Evolutionary conservation across 495 filamentous ascomycete species (phyloP).

Genomic region (Hypoxylon lienhwacheense): DNA sequence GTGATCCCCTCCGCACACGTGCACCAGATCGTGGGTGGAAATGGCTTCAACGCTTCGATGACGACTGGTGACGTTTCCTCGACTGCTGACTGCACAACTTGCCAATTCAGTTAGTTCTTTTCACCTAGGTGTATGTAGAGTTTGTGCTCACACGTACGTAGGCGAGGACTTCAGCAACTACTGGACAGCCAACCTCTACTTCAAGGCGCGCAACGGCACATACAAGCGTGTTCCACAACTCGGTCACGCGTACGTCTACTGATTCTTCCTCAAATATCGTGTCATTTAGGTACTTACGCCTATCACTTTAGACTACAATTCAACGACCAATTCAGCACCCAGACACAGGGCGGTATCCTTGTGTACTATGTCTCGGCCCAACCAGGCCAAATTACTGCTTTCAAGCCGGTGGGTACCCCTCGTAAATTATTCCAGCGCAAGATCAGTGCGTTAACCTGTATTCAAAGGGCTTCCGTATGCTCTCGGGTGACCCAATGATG

Average conservation of each 20-base stretch:
- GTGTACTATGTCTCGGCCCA: constrained; percentile 59
- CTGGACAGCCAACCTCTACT: constrained; percentile 58
- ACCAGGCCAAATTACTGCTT: constrained; percentile 55
- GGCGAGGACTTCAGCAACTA: constrained; percentile 53
- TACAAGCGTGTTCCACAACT: constrained; percentile 55
- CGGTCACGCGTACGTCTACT: constrained; percentile 40
- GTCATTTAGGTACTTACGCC: not conserved
- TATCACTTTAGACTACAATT: constrained; percentile 45
- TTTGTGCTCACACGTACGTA: not conserved
- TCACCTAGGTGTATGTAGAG: not conserved
- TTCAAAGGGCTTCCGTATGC: constrained; percentile 55
- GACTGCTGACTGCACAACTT: constrained; percentile 46
- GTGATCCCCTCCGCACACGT: constrained; percentile 44
- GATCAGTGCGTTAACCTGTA: not conserved
- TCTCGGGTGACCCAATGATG: constrained; percentile 50
- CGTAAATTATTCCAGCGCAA: not conserved
- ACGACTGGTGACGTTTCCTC: constrained; percentile 45
- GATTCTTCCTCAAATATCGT: too few relatives aligned
- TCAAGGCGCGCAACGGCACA: constrained; percentile 53
- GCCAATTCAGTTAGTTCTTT: constrained; percentile 39
- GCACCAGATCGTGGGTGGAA: constrained; percentile 53
- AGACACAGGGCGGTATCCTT: constrained; percentile 52
- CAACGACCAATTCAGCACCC: constrained; percentile 52
- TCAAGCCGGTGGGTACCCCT: constrained; percentile 48
- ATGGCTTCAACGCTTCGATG: constrained; percentile 51